A percentile compares a stretch with the other conserved stretches of the same genome.
Conservation (phyloP, 331 rosid species). For the Spiraea crenata region DNA sequence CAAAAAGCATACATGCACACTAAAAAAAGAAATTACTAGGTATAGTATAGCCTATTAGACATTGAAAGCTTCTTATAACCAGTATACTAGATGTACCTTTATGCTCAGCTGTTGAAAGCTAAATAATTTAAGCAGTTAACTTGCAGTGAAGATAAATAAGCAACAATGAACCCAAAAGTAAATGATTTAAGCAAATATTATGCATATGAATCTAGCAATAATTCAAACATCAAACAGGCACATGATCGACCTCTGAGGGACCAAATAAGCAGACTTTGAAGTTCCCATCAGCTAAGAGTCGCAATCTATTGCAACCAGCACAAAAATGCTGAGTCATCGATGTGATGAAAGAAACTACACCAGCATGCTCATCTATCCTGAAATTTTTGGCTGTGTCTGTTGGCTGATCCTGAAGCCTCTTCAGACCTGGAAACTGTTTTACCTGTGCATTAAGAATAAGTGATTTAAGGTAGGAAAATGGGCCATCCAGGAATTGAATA, state of each 20-base stretch:
- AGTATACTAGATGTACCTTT: background rate
- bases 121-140: background rate
- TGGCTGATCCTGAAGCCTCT: slow-evolving; percentile 74
- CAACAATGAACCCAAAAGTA: background rate
- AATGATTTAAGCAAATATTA: background rate
- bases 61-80: background rate
- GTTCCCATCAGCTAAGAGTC: slow-evolving; percentile 92
- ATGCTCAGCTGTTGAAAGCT: background rate
- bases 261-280: slow-evolving; percentile 95
- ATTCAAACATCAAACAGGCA: slow-evolving; percentile 11
- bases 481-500: slow-evolving; percentile 13
- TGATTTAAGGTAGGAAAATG: slow-evolving; percentile 16
- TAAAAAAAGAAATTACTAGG: too few relatives aligned
- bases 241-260: slow-evolving; percentile 74
- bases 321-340: slow-evolving; percentile 98
- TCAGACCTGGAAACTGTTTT: slow-evolving; percentile 48
- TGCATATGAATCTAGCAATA: slow-evolving; percentile 4
- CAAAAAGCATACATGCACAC: too few relatives aligned
- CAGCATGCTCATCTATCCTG: slow-evolving; percentile 68
- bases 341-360: slow-evolving; percentile 81
- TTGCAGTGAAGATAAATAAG: background rate
- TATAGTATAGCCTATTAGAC: background rate
- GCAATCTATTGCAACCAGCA: slow-evolving; percentile 95
- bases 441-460: slow-evolving; percentile 41
- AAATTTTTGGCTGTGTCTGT: slow-evolving; percentile 94